These are phyloP conservation scores for Cutaneotrichosporon sp. DNA, from an alignment of 1,284 basidiomycete genomes.

Conservation along the genomic window DNA sequence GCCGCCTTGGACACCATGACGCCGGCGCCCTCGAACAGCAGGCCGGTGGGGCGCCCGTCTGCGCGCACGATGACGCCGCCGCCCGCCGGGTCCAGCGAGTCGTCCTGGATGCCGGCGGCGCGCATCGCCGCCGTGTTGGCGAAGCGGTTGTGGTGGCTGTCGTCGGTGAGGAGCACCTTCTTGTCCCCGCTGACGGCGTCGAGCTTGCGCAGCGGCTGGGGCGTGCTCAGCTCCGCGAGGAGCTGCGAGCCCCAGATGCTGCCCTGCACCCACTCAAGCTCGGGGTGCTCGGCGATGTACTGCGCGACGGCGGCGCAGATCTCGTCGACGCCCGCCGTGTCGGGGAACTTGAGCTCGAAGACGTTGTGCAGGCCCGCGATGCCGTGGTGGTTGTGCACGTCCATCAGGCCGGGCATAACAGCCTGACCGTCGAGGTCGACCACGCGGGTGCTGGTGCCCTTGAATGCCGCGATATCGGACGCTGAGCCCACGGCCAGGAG, in stretches of 20 bases:
- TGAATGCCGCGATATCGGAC: neutral
- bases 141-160: conserved; percentile 10
- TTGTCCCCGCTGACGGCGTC: conserved; percentile 3
- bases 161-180: conserved; percentile 11
- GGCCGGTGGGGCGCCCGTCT: conserved; percentile 3
- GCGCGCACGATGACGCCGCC: conserved; percentile 12
- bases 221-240: neutral
- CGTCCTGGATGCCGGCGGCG: neutral
- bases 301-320: conserved; percentile 1
- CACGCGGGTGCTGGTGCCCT: neutral
- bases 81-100: neutral
- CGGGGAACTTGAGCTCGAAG: conserved; percentile 10
- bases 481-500: conserved; percentile 1
- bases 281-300: conserved; percentile 6
- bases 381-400: conserved; percentile 15
- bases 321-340: conserved; percentile 5
- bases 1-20: neutral
- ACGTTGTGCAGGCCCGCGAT: neutral
- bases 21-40: conserved; percentile 7
- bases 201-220: neutral
- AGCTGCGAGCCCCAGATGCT: conserved; percentile 9
- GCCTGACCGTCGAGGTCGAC: conserved; percentile 3
- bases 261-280: conserved; percentile 9
- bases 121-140: conserved; percentile 8
- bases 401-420: conserved; percentile 11